Conservation (phyloP, 176 grass and related monocot genomes). For the Oryza longistaminata region DNA sequence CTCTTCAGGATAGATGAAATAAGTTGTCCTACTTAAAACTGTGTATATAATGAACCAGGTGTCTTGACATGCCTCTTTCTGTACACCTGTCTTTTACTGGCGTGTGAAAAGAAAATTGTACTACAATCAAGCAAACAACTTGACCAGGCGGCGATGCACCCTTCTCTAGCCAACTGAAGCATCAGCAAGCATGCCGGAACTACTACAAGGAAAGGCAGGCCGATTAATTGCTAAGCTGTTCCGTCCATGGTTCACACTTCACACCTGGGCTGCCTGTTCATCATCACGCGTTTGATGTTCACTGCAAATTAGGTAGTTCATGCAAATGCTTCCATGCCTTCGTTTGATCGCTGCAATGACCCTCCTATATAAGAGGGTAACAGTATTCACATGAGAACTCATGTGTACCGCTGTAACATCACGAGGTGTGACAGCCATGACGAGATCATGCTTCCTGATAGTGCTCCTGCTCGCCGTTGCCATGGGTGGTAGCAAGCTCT, state of each 20-base stretch:
- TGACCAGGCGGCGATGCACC: neutral
- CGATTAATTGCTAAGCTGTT: neutral
- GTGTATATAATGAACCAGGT: neutral
- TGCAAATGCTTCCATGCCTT: slow-evolving; percentile 36
- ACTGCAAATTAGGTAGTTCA: slow-evolving; percentile 58
- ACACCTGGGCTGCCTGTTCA: slow-evolving; percentile 3
- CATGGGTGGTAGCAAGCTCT: slow-evolving; percentile 40
- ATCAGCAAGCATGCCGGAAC: neutral
- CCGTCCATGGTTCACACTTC: slow-evolving; percentile 32
- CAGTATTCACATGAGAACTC: slow-evolving; percentile 29
- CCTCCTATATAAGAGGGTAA: slow-evolving; percentile 50
- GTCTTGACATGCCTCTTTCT: neutral
- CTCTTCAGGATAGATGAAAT: neutral
- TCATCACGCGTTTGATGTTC: slow-evolving; percentile 52
- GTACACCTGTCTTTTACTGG: slow-evolving; percentile 6
- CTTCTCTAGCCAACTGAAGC: slow-evolving; percentile 19
- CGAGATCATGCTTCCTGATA: slow-evolving; percentile 44
- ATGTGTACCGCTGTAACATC: slow-evolving; percentile 20
- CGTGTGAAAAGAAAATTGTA: neutral
- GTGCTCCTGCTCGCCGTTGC: slow-evolving; percentile 51
- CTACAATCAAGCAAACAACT: slow-evolving; percentile 24
- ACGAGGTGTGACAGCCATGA: slow-evolving; percentile 40
- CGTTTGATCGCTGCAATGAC: neutral
- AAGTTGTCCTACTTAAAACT: neutral
- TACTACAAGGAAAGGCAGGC: slow-evolving; percentile 7